phyloP scores from a whole-genome alignment of 805 yeast species.

The Brettanomyces anomalus region DNA sequence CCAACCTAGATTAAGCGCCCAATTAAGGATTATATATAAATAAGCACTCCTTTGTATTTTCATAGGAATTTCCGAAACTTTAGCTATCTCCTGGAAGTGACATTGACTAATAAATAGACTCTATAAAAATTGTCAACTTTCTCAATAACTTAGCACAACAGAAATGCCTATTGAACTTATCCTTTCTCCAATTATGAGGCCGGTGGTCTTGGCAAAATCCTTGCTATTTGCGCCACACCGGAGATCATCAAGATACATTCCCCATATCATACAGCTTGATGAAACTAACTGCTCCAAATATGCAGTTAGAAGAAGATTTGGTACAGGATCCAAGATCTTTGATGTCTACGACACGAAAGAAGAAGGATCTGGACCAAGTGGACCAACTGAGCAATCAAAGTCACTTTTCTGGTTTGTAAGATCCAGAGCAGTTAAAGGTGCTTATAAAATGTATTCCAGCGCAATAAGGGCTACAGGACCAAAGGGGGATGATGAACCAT shows the following conservation, averaged over 20 bases:
- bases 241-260: constrained; percentile 46
- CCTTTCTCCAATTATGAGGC: constrained; percentile 52
- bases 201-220: constrained; percentile 47
- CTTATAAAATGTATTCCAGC: constrained; percentile 46
- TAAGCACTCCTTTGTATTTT: no score
- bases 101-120: no score
- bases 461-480: constrained; percentile 33
- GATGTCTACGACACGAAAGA: constrained; percentile 43
- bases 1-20: no score
- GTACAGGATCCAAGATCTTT: constrained; percentile 49
- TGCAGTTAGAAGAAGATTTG: constrained; percentile 46
- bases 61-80: no score
- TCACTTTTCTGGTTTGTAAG: constrained; percentile 45
- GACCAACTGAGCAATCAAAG: constrained; percentile 34
- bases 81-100: no score
- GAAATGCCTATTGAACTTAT: constrained; percentile 52
- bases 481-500: constrained; percentile 45
- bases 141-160: background rate
- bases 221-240: constrained; percentile 48
- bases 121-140: no score
- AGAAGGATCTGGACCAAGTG: constrained; percentile 28
- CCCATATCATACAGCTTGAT: constrained; percentile 39
- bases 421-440: constrained; percentile 61
- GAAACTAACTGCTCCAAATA: constrained; percentile 29
- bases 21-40: no score